Evolutionary conservation across 139 green algal genomes (phyloP), one percentile per base, ranked within the genome.

Genomic region (Choricystis sp.): DNA sequence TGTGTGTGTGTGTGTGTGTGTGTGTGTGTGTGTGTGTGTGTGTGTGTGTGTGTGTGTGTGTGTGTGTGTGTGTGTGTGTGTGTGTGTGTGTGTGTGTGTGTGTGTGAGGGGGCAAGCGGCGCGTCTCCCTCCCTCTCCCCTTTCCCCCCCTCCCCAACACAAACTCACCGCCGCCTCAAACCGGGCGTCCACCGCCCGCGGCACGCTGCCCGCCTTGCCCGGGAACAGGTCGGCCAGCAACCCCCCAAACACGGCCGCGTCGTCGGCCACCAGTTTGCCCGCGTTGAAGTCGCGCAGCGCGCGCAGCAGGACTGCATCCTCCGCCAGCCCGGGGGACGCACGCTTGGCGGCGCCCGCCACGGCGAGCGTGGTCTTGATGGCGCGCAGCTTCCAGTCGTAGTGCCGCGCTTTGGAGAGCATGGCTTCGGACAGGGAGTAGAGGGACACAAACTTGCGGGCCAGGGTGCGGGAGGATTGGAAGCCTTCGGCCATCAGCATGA

Each of bases 351-450:
- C 85, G 30, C 89, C 88, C 4, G 89, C 89, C 29, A 96, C 89
- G 67, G 94, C 91, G 49, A 96, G 81, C 23, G 89, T 96, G 31
- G 89, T 95, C 78, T 96, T 96, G 79, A 96, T 95, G n/a, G 89
- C 89, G 56, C 89, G 82, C 77, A 96, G 79, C 82, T 95, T 95
- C 89, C 89, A 96, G 75, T 96, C 89, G 68, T 96, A 96, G 74
- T 96, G 89, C 60, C 76, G 69, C 26, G 61, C 74, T 74, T 91
- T 91, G 60, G 77, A 88, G 57, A 96, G 85, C 72, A 96, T 74
- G 75, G 94, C 88, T 71, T 93, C 84, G 72, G 85, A 94, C 31
- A 95, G 82, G 69, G 84, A 87, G 82, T 96, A 95, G 62, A 96
- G 76, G 56, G 91, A 90, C 24, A 96, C 81, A 72, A 95, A 95